phyloP scores from a whole-genome alignment of 805 yeast genomes.

The Phaffomyces opuntiae region DNA sequence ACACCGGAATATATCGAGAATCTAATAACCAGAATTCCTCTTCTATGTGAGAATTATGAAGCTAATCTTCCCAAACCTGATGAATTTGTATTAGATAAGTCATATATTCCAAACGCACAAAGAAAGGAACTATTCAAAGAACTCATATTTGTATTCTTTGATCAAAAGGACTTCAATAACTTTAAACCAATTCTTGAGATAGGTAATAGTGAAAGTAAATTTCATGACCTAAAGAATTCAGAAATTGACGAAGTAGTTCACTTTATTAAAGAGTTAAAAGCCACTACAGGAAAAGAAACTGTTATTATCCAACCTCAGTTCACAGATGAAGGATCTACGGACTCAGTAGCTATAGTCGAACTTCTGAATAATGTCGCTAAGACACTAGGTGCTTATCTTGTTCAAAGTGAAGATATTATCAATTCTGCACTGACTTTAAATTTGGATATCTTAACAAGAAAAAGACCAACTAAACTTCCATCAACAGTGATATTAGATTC shows the following conservation, averaged over 20 bases:
- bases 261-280: background rate
- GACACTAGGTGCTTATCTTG: constrained; percentile 14
- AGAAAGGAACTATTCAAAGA: constrained; percentile 21
- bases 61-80: constrained; percentile 20
- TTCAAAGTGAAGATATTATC: constrained; percentile 24
- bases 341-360: background rate
- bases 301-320: constrained; percentile 15
- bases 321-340: background rate
- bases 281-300: background rate
- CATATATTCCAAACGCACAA: constrained; percentile 16
- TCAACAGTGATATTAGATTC: background rate
- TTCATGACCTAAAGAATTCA: background rate
- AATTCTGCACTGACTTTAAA: constrained; percentile 19
- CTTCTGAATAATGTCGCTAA: constrained; percentile 14
- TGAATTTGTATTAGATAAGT: constrained; percentile 18
- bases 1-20: constrained; percentile 18
- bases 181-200: constrained; percentile 19
- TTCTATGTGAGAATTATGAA: constrained; percentile 15
- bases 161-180: constrained; percentile 15
- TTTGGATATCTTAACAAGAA: constrained; percentile 6
- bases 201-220: background rate
- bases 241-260: background rate
- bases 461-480: constrained; percentile 8
- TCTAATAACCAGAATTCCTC: constrained; percentile 10
- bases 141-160: constrained; percentile 21